Evolutionary conservation across 495 filamentous ascomycete genomes (phyloP).

Genomic region (Penicillium salamii): DNA sequence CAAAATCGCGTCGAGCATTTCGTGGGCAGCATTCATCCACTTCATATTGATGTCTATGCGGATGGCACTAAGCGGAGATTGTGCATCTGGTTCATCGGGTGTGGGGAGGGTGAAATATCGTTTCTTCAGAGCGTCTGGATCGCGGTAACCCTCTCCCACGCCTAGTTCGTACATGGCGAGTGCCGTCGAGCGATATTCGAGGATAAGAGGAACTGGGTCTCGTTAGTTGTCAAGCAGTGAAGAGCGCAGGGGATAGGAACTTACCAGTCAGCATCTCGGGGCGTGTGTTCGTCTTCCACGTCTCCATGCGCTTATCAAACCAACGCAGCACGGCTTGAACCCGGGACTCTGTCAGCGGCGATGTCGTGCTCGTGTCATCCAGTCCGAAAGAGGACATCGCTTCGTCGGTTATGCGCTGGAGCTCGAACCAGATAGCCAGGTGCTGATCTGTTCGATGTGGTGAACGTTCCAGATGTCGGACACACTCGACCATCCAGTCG

Average conservation of each 20-base stretch:
- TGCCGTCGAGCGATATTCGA: conserved; percentile 46
- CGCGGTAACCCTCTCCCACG: conserved; percentile 49
- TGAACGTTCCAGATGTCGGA: conserved; percentile 36
- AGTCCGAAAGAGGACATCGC: conserved; percentile 45
- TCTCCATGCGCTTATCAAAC: conserved; percentile 46
- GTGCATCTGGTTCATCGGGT: conserved; percentile 23
- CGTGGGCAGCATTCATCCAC: conserved; percentile 48
- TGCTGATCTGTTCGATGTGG: conserved; percentile 39
- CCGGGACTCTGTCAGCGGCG: conserved; percentile 41
- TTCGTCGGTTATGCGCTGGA: conserved; percentile 49
- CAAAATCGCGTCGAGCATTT: conserved; percentile 45
- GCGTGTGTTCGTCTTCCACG: conserved; percentile 41
- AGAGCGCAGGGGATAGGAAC: conserved; percentile 11
- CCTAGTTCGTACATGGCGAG: conserved; percentile 51
- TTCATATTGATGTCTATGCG: conserved; percentile 49
- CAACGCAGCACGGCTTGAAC: conserved; percentile 45
- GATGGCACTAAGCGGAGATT: conserved; percentile 35
- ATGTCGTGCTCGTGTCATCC: conserved; percentile 45
- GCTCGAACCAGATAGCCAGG: conserved; percentile 44
- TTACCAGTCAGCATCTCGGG: conserved; percentile 41
- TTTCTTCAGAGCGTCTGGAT: conserved; percentile 41
- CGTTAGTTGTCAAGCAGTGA: conserved; percentile 31
- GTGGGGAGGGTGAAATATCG: conserved; percentile 40
- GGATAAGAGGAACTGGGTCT: conserved; percentile 35
- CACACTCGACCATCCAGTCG: conserved; percentile 47